Percentiles rank a stretch among this genome's conserved stretches.
Conservation (phyloP, 2,329 filamentous ascomycete species). For the Macroventuria anomochaeta region DNA sequence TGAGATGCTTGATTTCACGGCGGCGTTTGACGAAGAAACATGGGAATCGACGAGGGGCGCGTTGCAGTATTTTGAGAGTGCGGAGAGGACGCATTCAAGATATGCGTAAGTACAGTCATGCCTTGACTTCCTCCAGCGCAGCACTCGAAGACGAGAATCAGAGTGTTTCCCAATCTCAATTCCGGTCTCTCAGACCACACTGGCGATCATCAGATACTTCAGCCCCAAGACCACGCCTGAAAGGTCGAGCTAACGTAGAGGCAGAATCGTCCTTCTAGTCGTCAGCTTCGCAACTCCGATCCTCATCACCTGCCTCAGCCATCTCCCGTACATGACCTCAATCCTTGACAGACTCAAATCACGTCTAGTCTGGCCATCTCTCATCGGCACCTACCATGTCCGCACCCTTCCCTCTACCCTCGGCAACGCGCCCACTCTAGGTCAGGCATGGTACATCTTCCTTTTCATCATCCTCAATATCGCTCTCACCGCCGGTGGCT, state of each 20-base stretch:
- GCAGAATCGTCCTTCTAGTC: constrained; percentile 25
- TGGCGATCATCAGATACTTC: no score
- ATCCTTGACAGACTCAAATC: constrained; percentile 22
- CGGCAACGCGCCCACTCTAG: constrained; percentile 51
- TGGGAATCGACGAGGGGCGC: constrained; percentile 13
- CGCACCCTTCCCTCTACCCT: constrained; percentile 22
- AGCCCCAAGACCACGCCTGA: background rate
- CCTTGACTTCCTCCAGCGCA: background rate
- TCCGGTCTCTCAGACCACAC: no score
- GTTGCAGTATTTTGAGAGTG: constrained; percentile 17
- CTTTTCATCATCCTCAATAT: constrained; percentile 31
- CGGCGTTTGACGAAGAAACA: constrained; percentile 15
- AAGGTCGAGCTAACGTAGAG: background rate
- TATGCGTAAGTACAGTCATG: constrained; percentile 17
- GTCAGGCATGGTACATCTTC: constrained; percentile 56
- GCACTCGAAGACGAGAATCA: background rate
- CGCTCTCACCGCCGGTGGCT: constrained; percentile 29
- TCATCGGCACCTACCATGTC: constrained; percentile 24
- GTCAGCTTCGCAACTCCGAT: constrained; percentile 29
- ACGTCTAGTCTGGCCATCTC: constrained; percentile 24
- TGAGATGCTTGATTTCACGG: constrained; percentile 24
- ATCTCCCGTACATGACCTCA: constrained; percentile 20
- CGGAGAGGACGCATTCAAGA: constrained; percentile 21
- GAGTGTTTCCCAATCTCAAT: no score
- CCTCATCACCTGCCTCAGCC: constrained; percentile 19